Evolutionary conservation across 441 rosid species (phyloP).

Genomic region (Pelargonium citronellum): DNA sequence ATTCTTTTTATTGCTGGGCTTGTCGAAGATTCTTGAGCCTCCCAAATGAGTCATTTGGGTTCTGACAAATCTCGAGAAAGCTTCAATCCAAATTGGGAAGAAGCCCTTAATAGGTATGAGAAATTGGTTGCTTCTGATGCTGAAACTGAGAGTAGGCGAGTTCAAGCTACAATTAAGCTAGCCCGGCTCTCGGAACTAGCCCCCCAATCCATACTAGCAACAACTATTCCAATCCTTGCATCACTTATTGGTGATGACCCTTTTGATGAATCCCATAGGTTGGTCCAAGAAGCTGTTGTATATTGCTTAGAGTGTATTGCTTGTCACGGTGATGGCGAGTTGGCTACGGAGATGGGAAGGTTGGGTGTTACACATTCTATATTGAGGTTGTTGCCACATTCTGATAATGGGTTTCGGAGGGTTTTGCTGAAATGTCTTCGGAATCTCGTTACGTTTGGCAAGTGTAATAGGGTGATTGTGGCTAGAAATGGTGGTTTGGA

Average conservation of each 20-base stretch:
- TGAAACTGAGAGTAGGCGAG: slow-evolving; percentile 24
- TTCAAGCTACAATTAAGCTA: slow-evolving; percentile 36
- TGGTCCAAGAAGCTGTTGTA: slow-evolving; percentile 35
- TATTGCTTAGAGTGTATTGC: slow-evolving; percentile 45
- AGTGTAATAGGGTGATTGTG: slow-evolving; percentile 28
- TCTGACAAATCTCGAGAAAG: slow-evolving; percentile 5
- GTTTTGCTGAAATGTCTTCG: slow-evolving; percentile 38
- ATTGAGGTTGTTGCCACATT: slow-evolving; percentile 37
- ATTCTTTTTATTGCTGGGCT: neutral
- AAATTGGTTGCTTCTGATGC: slow-evolving; percentile 29
- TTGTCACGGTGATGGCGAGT: slow-evolving; percentile 29
- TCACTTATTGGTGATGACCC: slow-evolving; percentile 24
- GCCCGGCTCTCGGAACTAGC: slow-evolving; percentile 27
- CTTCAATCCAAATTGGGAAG: slow-evolving; percentile 37
- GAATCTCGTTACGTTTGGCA: slow-evolving; percentile 43
- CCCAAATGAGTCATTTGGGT: slow-evolving; percentile 21
- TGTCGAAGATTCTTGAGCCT: neutral
- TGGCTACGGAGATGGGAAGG: slow-evolving; percentile 36
- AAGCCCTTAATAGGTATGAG: slow-evolving; percentile 31
- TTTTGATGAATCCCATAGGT: slow-evolving; percentile 23
- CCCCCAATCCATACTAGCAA: slow-evolving; percentile 28
- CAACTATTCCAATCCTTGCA: slow-evolving; percentile 39
- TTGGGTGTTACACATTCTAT: slow-evolving; percentile 34
- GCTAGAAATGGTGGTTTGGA: slow-evolving; percentile 44
- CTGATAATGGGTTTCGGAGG: slow-evolving; percentile 22